Conservation (phyloP, 768 basidiomycete genomes). For the Clathrus columnatus region DNA sequence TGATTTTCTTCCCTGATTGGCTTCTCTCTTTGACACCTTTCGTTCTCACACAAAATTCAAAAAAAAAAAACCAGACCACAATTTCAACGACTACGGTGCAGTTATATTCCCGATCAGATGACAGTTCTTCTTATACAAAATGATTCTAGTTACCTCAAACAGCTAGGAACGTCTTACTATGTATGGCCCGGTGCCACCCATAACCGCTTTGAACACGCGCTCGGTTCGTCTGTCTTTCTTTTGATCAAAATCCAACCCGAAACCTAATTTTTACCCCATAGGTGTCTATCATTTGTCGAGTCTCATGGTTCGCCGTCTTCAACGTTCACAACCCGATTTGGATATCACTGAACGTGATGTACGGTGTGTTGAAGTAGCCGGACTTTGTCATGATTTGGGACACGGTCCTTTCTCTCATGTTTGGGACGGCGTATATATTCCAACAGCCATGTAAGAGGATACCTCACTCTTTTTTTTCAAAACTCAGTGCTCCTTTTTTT, state of each 20-base stretch:
- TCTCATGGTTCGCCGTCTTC: conserved; percentile 49
- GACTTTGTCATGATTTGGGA: conserved; percentile 77
- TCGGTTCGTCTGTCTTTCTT: conserved; percentile 41
- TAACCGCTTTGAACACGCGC: conserved; percentile 74
- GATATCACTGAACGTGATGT: conserved; percentile 64
- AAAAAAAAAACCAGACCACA: conserved; percentile 55
- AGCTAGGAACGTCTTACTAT: conserved; percentile 66
- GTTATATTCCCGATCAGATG: not conserved
- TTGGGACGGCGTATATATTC: conserved; percentile 71
- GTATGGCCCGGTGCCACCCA: conserved; percentile 76
- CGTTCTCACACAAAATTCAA: no score
- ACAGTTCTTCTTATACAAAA: not conserved
- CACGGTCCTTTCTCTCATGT: conserved; percentile 86
- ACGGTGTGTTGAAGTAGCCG: conserved; percentile 70
- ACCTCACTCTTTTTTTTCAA: not conserved
- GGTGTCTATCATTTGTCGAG: conserved; percentile 72
- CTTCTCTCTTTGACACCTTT: no score
- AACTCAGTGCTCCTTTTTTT: not conserved
- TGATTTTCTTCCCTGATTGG: not conserved
- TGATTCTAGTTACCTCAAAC: conserved; percentile 44
- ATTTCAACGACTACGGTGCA: conserved; percentile 61
- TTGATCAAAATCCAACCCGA: not conserved
- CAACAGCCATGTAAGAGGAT: conserved; percentile 46
- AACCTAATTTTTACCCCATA: conserved; percentile 23
- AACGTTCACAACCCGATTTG: conserved; percentile 49